phyloP scores from a whole-genome alignment of 768 basidiomycete species.

The Amanita brunnescens region DNA sequence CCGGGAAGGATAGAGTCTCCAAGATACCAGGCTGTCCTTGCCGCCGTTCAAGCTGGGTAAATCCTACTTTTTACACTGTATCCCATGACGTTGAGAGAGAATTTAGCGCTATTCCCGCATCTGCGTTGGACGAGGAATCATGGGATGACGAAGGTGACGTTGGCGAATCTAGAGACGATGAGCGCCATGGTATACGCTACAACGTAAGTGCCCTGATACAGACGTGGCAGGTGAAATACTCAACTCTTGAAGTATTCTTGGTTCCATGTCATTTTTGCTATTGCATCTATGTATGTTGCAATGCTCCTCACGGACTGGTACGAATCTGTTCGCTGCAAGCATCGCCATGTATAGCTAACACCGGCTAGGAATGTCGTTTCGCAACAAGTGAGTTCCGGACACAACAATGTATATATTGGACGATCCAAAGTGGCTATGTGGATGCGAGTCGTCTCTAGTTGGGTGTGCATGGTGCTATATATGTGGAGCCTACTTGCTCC shows the following conservation, averaged over 20 bases:
- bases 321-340: conserved; percentile 20
- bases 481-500: conserved; percentile 87
- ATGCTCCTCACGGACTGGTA: conserved; percentile 97
- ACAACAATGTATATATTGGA: conserved; percentile 82
- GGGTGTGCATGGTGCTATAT: conserved; percentile 85
- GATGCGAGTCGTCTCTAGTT: conserved; percentile 96
- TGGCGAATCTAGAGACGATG: conserved; percentile 82
- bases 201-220: conserved; percentile 48
- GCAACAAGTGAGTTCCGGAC: conserved; percentile 41
- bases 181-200: conserved; percentile 88
- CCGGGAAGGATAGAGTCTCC: conserved; percentile 80
- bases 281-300: conserved; percentile 96
- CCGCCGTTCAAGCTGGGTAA: conserved; percentile 94
- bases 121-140: conserved; percentile 69
- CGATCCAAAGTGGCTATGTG: conserved; percentile 97
- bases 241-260: conserved; percentile 69
- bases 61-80: conserved; percentile 13
- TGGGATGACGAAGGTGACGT: conserved; percentile 69
- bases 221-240: not conserved
- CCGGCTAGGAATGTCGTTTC: conserved; percentile 63
- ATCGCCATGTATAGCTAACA: not conserved
- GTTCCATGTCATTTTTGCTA: conserved; percentile 97
- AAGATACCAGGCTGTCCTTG: conserved; percentile 86
- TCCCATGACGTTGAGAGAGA: not conserved
- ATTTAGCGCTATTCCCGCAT: conserved; percentile 81